A percentile compares a stretch with the other conserved stretches of the same genome.
Conservation (phyloP, 257 asterid species). For the Paulownia fortunei region DNA sequence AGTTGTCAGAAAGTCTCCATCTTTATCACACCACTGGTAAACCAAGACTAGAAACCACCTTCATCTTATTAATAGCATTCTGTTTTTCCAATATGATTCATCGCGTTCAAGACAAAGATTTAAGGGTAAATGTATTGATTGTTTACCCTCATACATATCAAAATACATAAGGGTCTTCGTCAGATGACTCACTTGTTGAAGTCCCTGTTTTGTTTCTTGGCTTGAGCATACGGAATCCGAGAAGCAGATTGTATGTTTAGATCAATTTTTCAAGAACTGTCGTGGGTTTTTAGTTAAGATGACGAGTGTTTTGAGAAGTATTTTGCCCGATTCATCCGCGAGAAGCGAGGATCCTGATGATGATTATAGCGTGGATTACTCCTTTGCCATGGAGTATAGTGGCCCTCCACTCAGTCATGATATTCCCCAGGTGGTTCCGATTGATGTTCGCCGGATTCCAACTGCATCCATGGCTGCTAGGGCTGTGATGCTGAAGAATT, state of each 20-base stretch:
- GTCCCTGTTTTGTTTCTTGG: constrained; percentile 8
- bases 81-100: not conserved
- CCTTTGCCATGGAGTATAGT: constrained; percentile 80
- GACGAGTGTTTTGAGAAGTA: constrained; percentile 48
- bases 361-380: constrained; percentile 67
- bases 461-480: constrained; percentile 64
- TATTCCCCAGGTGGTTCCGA: constrained; percentile 76
- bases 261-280: constrained; percentile 17
- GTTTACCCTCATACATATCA: not conserved
- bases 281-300: constrained; percentile 29
- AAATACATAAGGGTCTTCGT: not conserved
- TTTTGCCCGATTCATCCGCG: constrained; percentile 39
- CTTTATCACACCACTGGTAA: constrained; percentile 26
- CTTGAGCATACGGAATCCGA: constrained; percentile 1
- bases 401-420: constrained; percentile 83
- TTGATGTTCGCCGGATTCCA: constrained; percentile 79
- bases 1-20: constrained; percentile 7
- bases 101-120: not conserved
- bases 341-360: constrained; percentile 42
- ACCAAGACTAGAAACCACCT: constrained; percentile 13
- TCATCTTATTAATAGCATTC: not conserved
- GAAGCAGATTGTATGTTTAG: not conserved
- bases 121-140: not conserved
- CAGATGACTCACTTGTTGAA: constrained; percentile 18
- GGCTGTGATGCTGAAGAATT: constrained; percentile 35